Base-by-base conservation (phyloP, 2,329 filamentous ascomycete genomes). In the Fusarium illudens region DNA sequence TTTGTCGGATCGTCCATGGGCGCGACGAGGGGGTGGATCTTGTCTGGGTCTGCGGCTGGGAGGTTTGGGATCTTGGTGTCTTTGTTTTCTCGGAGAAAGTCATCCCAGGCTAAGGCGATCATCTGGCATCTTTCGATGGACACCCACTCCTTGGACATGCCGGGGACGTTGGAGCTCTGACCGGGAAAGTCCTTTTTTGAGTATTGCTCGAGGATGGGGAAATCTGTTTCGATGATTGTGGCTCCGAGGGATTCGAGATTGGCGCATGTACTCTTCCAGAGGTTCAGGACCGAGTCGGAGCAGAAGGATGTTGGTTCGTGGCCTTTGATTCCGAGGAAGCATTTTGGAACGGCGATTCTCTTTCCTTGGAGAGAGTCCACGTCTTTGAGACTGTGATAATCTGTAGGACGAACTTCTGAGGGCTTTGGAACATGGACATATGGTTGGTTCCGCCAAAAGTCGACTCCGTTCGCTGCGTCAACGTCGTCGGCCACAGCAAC, bases 381-480 rank as follows among this genome's bases (percentile, higher is more conserved):
- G 4, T 34, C 30, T 25, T 34, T 9, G 6, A 50, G 30, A 3
- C 17, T 46, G 4, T 32, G 49, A 3, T 22, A 55, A 5, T 55
- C 37, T 4, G n/a, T 13, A 13, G 80, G 78, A 1, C 76, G 75
- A 3, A 76, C 66, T 6, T 75, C 67, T 11, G 74, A 72, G 0
- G 75, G 64, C 2, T 64, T 65, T 1, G 81, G 79, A 1, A 87
- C 70, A 1, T 75, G 37, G 0, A 87, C 75, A 51, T 80, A 80
- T 0, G 73, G 75, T 58, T 89, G 86, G 15, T 83, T 78, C 4
- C 84, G 78, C 81, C 86, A 88, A 67, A 89, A 88, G 62, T 89
- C 48, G 12, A 50, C 19, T n/a, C 48, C 48, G 4, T 32, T 50
- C 5, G 19, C 86, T 8, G 25, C 13, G 0, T 39, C 22, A 0